phyloP scores from a whole-genome alignment of 306 rosid species.

The Trichosanthes truncata region DNA sequence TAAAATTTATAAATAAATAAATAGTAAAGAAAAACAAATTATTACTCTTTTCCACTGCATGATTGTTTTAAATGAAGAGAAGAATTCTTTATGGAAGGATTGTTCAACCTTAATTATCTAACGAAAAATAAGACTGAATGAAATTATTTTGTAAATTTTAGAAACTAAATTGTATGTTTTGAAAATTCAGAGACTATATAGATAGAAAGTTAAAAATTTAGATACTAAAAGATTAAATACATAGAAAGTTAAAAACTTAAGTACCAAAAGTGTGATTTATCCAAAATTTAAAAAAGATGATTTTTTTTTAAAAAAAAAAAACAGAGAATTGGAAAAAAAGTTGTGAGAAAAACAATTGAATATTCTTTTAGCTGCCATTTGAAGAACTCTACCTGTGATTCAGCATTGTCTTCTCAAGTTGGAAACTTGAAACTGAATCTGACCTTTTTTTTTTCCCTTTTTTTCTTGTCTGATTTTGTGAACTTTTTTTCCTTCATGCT shows the following conservation, averaged over 20 bases:
- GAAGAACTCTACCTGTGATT: not conserved
- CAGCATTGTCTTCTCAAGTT: not conserved
- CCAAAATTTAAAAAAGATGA: no score
- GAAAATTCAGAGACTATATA: not conserved
- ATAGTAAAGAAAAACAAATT: not conserved
- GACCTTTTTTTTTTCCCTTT: not conserved
- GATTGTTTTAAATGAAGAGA: not conserved
- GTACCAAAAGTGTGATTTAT: no score
- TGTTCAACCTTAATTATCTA: not conserved
- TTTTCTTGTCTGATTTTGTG: not conserved
- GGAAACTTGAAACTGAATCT: conserved; percentile 7
- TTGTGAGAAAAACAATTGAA: no score
- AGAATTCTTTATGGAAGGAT: not conserved
- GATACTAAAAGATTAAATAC: not conserved
- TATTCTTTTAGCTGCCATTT: not conserved
- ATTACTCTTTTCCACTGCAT: not conserved
- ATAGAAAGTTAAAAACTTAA: no score
- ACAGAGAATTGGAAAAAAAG: not conserved
- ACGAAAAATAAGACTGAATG: not conserved
- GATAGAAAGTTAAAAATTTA: no score
- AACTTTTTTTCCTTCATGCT: conserved; percentile 10
- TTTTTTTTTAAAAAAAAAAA: not conserved
- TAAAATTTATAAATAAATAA: not conserved
- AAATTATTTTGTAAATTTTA: conserved; percentile 3
- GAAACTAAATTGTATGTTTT: not conserved